Evolutionary conservation across 768 basidiomycete genomes (phyloP).

Genomic region (Peribolospora kevripleyi): DNA sequence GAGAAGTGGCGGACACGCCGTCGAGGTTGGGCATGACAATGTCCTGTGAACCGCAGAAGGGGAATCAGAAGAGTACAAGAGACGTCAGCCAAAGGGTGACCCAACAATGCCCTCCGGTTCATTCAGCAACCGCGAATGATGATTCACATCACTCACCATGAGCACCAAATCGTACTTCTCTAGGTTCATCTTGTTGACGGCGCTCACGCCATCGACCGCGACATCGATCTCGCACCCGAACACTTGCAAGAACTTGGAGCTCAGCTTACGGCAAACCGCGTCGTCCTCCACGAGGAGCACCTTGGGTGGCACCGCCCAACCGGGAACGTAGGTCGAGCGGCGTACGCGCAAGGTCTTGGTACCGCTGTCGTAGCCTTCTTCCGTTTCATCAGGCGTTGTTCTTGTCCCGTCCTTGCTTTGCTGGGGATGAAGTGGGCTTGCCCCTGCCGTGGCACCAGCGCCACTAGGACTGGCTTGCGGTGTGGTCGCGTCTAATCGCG

Average conservation of each 20-base stretch:
- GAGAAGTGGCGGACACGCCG: conserved; percentile 61
- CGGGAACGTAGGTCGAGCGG: conserved; percentile 57
- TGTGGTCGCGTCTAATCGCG: no score
- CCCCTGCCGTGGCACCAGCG: no score
- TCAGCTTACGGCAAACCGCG: conserved; percentile 61
- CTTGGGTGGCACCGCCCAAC: conserved; percentile 72
- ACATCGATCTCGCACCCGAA: conserved; percentile 88
- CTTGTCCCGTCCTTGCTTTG: no score
- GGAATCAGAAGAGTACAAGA: background rate
- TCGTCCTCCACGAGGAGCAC: conserved; percentile 92
- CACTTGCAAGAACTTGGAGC: conserved; percentile 80
- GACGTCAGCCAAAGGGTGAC: background rate
- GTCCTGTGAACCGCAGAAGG: conserved; percentile 30
- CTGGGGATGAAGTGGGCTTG: no score
- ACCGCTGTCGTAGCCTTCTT: no score
- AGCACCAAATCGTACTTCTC: conserved; percentile 88
- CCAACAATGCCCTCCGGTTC: background rate
- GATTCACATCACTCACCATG: conserved; percentile 37
- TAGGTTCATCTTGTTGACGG: conserved; percentile 87
- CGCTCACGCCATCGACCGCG: conserved; percentile 73
- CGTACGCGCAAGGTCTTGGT: conserved; percentile 31
- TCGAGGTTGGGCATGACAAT: conserved; percentile 48
- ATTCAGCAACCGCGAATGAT: background rate
- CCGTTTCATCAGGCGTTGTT: no score
- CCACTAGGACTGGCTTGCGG: no score